phyloP scores from a whole-genome alignment of 495 filamentous ascomycete genomes.

The Penicillium chermesinum region DNA sequence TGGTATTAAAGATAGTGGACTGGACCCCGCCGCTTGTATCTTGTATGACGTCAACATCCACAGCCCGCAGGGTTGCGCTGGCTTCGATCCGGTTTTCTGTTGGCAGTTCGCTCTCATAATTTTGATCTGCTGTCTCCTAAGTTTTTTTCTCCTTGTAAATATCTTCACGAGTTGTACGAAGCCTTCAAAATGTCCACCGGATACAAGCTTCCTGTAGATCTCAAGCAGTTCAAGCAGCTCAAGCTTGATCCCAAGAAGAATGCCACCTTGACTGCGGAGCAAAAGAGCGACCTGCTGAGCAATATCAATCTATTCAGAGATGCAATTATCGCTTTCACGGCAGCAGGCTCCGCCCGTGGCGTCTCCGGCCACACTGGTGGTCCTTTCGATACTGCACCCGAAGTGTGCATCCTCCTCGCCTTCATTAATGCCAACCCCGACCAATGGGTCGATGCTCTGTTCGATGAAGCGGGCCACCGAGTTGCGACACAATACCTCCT shows the following conservation, averaged over 20 bases:
- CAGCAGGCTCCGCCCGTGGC: slow-evolving; percentile 34
- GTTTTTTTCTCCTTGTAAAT: neutral
- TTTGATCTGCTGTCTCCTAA: neutral
- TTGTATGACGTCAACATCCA: neutral
- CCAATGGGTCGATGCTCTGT: slow-evolving; percentile 29
- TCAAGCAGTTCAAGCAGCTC: slow-evolving; percentile 36
- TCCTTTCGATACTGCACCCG: slow-evolving; percentile 39
- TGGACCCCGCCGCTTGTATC: neutral
- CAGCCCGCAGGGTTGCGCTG: neutral
- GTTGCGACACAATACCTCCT: slow-evolving; percentile 39
- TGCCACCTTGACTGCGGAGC: slow-evolving; percentile 24
- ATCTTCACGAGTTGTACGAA: neutral
- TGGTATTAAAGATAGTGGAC: no score
- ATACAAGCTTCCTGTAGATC: slow-evolving; percentile 33
- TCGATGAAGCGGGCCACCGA: slow-evolving; percentile 38
- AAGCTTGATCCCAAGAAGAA: slow-evolving; percentile 32
- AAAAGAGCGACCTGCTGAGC: slow-evolving; percentile 31
- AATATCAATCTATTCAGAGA: slow-evolving; percentile 40
- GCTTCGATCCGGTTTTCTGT: neutral
- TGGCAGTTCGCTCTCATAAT: neutral
- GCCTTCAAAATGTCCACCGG: slow-evolving; percentile 15
- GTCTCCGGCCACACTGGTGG: slow-evolving; percentile 37
- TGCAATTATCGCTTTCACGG: slow-evolving; percentile 38
- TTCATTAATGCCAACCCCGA: slow-evolving; percentile 33
- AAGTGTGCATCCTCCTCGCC: slow-evolving; percentile 36